A percentile compares a stretch with the other conserved stretches of the same genome.
Conservation (phyloP, 2,329 filamentous ascomycete species). For the Pseudogymnoascus sp. region DNA sequence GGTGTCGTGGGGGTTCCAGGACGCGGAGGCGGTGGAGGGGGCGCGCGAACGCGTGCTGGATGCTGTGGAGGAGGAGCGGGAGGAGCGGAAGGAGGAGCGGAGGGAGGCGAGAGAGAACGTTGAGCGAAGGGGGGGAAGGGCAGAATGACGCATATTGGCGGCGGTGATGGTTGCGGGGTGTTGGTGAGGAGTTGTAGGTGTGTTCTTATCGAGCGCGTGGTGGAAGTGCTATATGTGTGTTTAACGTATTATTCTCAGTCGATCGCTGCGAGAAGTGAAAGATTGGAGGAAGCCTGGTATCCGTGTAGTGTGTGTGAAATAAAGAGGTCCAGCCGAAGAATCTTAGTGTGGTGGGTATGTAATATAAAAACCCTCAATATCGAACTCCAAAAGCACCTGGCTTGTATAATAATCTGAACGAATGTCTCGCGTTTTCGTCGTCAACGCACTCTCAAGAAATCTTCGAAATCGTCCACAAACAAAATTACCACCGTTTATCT, state of each 20-base stretch:
- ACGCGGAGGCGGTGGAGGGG: conserved; percentile 34
- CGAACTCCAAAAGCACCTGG: conserved; percentile 1
- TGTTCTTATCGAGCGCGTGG: not conserved
- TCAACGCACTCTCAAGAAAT: not conserved
- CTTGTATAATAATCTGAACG: not conserved
- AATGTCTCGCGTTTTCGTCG: not conserved
- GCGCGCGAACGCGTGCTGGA: conserved; percentile 30
- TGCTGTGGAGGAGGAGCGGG: conserved; percentile 30
- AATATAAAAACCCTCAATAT: conserved; percentile 3
- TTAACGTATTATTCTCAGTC: not conserved
- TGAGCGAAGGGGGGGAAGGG: conserved; percentile 27
- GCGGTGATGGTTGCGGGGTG: conserved; percentile 2
- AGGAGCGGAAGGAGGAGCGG: conserved; percentile 46
- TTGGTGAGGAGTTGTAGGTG: not conserved
- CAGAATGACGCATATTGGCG: conserved; percentile 24
- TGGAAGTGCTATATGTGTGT: not conserved
- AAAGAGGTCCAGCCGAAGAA: conserved; percentile 6
- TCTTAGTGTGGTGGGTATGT: conserved; percentile 5
- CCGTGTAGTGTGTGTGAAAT: conserved; percentile 6
- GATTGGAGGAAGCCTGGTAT: not conserved
- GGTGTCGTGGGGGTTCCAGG: not conserved
- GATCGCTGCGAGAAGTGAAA: not conserved
- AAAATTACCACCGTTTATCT: conserved; percentile 2
- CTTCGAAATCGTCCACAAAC: not conserved
- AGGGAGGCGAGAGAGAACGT: conserved; percentile 41